Percentiles rank a stretch among this genome's conserved stretches.
Conservation (phyloP, 495 filamentous ascomycete species). For the Penicillium desertorum region DNA sequence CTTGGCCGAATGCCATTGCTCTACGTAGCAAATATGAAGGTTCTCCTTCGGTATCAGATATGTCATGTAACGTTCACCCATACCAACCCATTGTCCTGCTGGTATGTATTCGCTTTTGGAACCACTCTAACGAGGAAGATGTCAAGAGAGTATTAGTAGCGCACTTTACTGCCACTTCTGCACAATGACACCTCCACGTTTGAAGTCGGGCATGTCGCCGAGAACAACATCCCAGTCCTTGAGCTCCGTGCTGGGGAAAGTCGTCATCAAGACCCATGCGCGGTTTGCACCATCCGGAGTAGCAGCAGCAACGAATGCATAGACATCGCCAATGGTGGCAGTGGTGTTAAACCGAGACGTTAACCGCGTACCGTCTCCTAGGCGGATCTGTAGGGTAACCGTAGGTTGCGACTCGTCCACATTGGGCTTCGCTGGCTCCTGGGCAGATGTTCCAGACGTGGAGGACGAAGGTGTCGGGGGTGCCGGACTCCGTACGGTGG, state of each 20-base stretch:
- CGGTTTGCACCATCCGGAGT: conserved; percentile 58
- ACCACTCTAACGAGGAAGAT: conserved; percentile 3
- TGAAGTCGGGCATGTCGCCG: conserved; percentile 81
- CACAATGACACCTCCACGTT: conserved; percentile 77
- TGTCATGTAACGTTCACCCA: conserved; percentile 4
- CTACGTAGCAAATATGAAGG: conserved; percentile 1
- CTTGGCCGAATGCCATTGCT: not conserved
- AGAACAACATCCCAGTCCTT: conserved; percentile 66
- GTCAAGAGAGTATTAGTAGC: not conserved
- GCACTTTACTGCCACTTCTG: conserved; percentile 72
- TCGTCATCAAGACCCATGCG: conserved; percentile 83
- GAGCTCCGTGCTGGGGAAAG: conserved; percentile 93
- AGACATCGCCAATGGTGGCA: conserved; percentile 89
- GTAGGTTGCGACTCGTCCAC: conserved; percentile 77
- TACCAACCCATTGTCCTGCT: conserved; percentile 1
- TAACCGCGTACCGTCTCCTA: conserved; percentile 85
- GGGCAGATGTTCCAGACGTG: conserved; percentile 30
- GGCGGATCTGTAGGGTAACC: conserved; percentile 79
- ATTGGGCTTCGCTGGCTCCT: conserved; percentile 46
- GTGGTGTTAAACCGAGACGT: conserved; percentile 87
- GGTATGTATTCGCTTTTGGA: conserved; percentile 12
- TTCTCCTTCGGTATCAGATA: conserved; percentile 3
- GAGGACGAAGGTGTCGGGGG: conserved; percentile 39
- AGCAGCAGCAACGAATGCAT: conserved; percentile 74
- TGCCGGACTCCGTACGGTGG: conserved; percentile 51